These are phyloP conservation scores for Flagelloscypha sp. DNA, from an alignment of 768 basidiomycete species.

Conservation along the genomic window DNA sequence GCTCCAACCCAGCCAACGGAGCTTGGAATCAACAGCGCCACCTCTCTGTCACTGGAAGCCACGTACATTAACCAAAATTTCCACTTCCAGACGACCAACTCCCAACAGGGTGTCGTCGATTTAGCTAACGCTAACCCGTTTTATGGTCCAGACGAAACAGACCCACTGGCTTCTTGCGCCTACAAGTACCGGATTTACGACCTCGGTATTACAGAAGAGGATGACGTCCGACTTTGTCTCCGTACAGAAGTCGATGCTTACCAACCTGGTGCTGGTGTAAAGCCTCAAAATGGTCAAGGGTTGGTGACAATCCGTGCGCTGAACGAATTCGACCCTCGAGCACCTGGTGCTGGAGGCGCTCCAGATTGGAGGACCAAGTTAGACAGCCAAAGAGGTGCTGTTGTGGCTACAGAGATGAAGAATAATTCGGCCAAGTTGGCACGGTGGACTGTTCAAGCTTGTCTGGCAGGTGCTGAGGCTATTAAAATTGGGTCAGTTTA, in stretches of 20 bases:
- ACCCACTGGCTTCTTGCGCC: conserved; percentile 91
- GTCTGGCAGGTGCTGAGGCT: conserved; percentile 89
- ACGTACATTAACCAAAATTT: conserved; percentile 99
- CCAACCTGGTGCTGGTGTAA: conserved; percentile 50
- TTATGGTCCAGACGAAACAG: conserved; percentile 87
- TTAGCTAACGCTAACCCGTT: conserved; percentile 91
- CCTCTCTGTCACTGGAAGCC: conserved; percentile 90
- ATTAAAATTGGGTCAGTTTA: conserved; percentile 89
- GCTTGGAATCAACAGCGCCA: conserved; percentile 95
- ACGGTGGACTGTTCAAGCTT: conserved; percentile 93
- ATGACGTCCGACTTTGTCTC: conserved; percentile 84
- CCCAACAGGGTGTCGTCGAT: conserved; percentile 56
- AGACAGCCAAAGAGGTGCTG: conserved; percentile 93
- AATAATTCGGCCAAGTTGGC: conserved; percentile 98
- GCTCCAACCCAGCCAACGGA: conserved; percentile 63
- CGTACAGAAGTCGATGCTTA: conserved; percentile 96
- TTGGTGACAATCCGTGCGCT: conserved; percentile 89
- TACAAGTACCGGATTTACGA: conserved; percentile 97
- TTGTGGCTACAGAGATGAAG: conserved; percentile 99
- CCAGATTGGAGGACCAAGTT: conserved; percentile 99
- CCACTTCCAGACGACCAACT: conserved; percentile 82
- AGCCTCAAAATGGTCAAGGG: conserved; percentile 59
- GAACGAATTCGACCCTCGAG: conserved; percentile 92
- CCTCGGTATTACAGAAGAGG: conserved; percentile 82
- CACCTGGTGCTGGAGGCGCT: conserved; percentile 86